Percentiles rank a stretch among this genome's conserved stretches.
Evolutionary conservation across 106 monocot species (phyloP).

Genomic region (Hemerocallis citrina): DNA sequence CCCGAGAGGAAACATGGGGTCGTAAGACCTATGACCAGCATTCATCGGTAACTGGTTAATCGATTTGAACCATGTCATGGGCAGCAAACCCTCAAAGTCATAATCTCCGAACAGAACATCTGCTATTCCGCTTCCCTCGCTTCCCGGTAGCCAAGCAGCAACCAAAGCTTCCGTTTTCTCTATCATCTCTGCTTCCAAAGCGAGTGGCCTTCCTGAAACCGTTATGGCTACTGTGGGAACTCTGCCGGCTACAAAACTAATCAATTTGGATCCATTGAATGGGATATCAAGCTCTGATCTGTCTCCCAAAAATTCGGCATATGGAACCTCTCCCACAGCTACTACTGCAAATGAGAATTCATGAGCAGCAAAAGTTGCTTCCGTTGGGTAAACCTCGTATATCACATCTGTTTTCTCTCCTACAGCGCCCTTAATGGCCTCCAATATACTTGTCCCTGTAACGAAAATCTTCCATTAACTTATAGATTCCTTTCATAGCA

Average conservation of each 20-base stretch:
- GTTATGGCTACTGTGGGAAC: constrained; percentile 65
- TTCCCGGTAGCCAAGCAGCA: constrained; percentile 89
- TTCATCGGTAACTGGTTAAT: constrained; percentile 42
- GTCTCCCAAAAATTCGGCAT: constrained; percentile 69
- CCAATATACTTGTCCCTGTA: constrained; percentile 71
- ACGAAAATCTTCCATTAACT: neutral
- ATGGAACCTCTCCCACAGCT: constrained; percentile 64
- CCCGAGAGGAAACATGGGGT: constrained; percentile 73
- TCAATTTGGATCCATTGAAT: constrained; percentile 34
- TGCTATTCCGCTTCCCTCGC: constrained; percentile 55
- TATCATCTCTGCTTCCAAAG: constrained; percentile 38
- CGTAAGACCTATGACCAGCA: constrained; percentile 26
- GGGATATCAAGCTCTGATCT: constrained; percentile 57
- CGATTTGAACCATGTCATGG: constrained; percentile 72
- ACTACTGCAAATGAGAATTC: constrained; percentile 62
- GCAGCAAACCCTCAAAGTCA: constrained; percentile 66
- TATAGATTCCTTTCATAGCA: neutral
- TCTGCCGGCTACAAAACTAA: constrained; percentile 35
- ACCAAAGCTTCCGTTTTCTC: constrained; percentile 58
- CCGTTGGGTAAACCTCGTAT: constrained; percentile 47
- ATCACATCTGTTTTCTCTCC: constrained; percentile 57
- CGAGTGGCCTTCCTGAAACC: constrained; percentile 75
- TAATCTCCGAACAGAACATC: constrained; percentile 78
- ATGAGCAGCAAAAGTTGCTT: constrained; percentile 24
- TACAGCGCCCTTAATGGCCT: constrained; percentile 50